phyloP scores from a whole-genome alignment of 441 rosid genomes.

The Macaranga tanarius region DNA sequence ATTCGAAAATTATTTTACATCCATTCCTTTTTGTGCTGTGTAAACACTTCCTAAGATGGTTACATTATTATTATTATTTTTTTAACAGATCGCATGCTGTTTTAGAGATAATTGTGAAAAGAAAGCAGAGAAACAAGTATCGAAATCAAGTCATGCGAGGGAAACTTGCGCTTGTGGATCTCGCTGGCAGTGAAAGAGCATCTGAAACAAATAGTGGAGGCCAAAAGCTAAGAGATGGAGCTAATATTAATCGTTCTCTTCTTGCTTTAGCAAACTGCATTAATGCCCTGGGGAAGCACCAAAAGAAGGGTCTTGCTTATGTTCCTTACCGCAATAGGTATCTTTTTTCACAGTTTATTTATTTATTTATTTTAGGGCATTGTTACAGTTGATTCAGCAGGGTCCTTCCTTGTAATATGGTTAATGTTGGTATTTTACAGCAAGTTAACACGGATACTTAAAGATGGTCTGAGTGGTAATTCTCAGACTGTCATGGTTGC shows the following conservation, averaged over 20 bases:
- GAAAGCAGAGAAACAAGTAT: constrained; percentile 70
- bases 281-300: constrained; percentile 88
- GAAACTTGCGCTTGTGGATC: constrained; percentile 97
- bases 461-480: constrained; percentile 86
- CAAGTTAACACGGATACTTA: constrained; percentile 90
- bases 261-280: constrained; percentile 97
- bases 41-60: constrained; percentile 6
- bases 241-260: constrained; percentile 91
- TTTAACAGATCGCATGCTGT: constrained; percentile 83
- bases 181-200: constrained; percentile 98
- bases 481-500: constrained; percentile 82
- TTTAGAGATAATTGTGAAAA: constrained; percentile 78
- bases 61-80: constrained; percentile 8
- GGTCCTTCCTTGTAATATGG: constrained; percentile 12
- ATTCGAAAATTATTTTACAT: constrained; percentile 6
- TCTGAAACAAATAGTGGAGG: constrained; percentile 90
- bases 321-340: constrained; percentile 97
- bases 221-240: constrained; percentile 94
- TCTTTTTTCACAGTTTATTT: constrained; percentile 13
- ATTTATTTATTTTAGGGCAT: background rate
- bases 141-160: constrained; percentile 75
- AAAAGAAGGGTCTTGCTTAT: constrained; percentile 94
- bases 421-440: constrained; percentile 46
- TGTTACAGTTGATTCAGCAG: constrained; percentile 2
- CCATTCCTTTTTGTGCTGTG: background rate